A percentile compares a stretch with the other conserved stretches of the same genome.
These are phyloP conservation scores for Didymella sp. DNA, from an alignment of 2,329 filamentous ascomycete genomes.

Conservation along the genomic window DNA sequence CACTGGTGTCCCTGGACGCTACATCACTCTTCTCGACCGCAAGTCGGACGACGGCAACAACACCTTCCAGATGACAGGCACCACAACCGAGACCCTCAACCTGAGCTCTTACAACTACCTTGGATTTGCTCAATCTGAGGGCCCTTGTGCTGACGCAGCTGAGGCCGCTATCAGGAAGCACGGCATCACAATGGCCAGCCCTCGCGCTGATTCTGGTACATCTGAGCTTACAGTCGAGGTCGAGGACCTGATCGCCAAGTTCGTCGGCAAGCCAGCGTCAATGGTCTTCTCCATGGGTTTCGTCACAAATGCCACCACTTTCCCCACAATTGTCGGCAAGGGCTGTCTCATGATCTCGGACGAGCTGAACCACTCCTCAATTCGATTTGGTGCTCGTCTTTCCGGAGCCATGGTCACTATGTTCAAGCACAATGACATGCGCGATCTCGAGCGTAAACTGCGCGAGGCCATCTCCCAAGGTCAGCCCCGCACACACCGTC, in stretches of 20 bases:
- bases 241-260: constrained; percentile 85
- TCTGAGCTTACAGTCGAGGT: constrained; percentile 88
- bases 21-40: constrained; percentile 90
- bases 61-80: constrained; percentile 87
- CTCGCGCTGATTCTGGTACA: constrained; percentile 83
- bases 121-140: constrained; percentile 96
- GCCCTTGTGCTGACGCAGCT: constrained; percentile 91
- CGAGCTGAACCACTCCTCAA: constrained; percentile 97
- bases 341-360: constrained; percentile 95
- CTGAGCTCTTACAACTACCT: constrained; percentile 99
- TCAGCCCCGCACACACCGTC: constrained; percentile 95
- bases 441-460: constrained; percentile 81
- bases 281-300: constrained; percentile 99
- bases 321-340: constrained; percentile 90
- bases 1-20: constrained; percentile 91
- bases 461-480: constrained; percentile 95
- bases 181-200: constrained; percentile 81
- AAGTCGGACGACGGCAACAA: constrained; percentile 90
- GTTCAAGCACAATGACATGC: constrained; percentile 98
- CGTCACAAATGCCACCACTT: constrained; percentile 91
- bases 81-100: constrained; percentile 92
- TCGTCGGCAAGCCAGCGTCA: constrained; percentile 91
- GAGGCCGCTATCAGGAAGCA: constrained; percentile 86
- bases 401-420: constrained; percentile 94
- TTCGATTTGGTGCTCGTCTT: constrained; percentile 90